phyloP scores from a whole-genome alignment of 208 protist species.

The Blechomonas ayalai region DNA sequence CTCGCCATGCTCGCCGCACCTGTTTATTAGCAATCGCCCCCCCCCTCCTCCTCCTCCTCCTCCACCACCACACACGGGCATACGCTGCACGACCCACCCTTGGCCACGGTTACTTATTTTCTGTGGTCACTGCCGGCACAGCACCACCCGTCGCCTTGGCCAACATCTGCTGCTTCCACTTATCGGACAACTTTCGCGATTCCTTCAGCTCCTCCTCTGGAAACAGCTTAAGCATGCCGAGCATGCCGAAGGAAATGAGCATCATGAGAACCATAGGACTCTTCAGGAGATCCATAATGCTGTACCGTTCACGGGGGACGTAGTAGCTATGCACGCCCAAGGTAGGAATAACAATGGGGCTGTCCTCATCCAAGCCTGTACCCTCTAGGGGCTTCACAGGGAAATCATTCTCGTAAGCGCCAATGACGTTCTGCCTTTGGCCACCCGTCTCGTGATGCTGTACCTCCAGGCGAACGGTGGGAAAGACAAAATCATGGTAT shows the following conservation, averaged over 20 bases:
- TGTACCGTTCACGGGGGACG: slow-evolving; percentile 71
- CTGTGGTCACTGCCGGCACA: not conserved
- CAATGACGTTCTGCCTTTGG: slow-evolving; percentile 24
- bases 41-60: slow-evolving; percentile 1
- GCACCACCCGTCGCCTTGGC: slow-evolving; percentile 10
- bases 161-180: slow-evolving; percentile 46
- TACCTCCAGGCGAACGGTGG: slow-evolving; percentile 63
- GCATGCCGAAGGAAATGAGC: slow-evolving; percentile 42
- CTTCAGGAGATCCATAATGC: slow-evolving; percentile 42
- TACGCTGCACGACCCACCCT: not conserved
- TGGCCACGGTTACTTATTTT: not conserved
- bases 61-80: too few species aligned
- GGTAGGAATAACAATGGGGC: slow-evolving; percentile 53
- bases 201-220: slow-evolving; percentile 74
- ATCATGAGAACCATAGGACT: slow-evolving; percentile 85
- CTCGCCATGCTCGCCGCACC: not conserved
- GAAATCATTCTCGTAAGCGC: slow-evolving; percentile 58
- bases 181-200: slow-evolving; percentile 51
- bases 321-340: slow-evolving; percentile 50
- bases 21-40: not conserved
- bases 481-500: slow-evolving; percentile 75
- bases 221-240: slow-evolving; percentile 69
- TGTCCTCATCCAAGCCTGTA: slow-evolving; percentile 58
- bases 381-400: slow-evolving; percentile 50
- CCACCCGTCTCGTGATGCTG: slow-evolving; percentile 32